These are phyloP conservation scores for Paracoccidioides brasiliensis DNA, from an alignment of 2,329 filamentous ascomycete genomes.

Conservation along the genomic window DNA sequence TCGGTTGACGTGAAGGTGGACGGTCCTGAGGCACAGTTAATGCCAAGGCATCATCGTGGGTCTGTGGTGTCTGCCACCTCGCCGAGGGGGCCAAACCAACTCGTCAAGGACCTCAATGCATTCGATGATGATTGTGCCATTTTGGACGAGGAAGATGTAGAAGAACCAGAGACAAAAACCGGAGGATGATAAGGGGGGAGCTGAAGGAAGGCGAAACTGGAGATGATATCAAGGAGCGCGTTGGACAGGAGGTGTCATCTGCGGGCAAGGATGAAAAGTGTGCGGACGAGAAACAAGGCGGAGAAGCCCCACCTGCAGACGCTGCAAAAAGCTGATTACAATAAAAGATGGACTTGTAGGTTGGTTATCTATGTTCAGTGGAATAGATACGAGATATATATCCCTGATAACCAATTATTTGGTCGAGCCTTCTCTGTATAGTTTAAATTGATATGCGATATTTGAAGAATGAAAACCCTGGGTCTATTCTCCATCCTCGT, in stretches of 20 bases:
- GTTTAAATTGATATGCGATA: background rate
- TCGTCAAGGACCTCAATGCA: conserved; percentile 25
- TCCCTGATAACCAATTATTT: background rate
- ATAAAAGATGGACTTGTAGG: background rate
- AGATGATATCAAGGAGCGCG: conserved; percentile 12
- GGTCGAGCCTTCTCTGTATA: background rate
- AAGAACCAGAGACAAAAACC: background rate
- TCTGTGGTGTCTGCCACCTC: conserved; percentile 24
- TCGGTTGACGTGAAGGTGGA: conserved; percentile 25
- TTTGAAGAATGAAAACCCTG: background rate
- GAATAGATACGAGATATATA: background rate
- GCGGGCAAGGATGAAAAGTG: conserved; percentile 8
- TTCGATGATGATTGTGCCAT: conserved; percentile 21
- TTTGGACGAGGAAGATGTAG: conserved; percentile 15
- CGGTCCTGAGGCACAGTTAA: conserved; percentile 20
- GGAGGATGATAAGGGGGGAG: no score
- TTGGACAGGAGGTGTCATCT: conserved; percentile 6
- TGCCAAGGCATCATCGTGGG: conserved; percentile 26
- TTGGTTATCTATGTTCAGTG: background rate
- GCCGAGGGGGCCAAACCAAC: conserved; percentile 22
- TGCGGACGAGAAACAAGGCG: conserved; percentile 7
- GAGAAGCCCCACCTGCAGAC: conserved; percentile 1
- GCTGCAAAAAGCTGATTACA: background rate
- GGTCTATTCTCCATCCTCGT: background rate
- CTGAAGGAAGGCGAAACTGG: conserved; percentile 14